A percentile compares a stretch with the other conserved stretches of the same genome.
phyloP scores from a whole-genome alignment of 805 yeast genomes.

The Kuraishia capsulata region DNA sequence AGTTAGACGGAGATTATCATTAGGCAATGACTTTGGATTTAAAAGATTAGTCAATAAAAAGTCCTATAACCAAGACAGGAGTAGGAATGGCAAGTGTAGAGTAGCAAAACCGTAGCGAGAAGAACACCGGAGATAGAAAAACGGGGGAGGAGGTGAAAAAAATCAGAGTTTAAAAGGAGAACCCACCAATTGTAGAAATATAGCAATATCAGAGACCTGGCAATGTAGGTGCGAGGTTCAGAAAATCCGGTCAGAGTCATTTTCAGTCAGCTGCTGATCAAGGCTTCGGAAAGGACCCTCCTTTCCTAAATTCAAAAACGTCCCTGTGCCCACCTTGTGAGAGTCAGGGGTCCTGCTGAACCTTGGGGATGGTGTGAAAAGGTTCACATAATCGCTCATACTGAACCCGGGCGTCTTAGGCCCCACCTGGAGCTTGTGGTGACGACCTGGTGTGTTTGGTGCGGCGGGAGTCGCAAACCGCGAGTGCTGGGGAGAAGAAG shows the following conservation, averaged over 20 bases:
- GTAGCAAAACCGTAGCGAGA: too few relatives aligned
- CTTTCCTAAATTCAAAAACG: not conserved
- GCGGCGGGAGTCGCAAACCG: constrained; percentile 22
- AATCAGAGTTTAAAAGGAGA: too few relatives aligned
- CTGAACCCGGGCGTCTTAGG: constrained; percentile 60
- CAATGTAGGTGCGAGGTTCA: too few relatives aligned
- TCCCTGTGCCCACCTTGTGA: not conserved
- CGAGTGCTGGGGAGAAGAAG: constrained; percentile 4
- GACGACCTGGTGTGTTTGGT: constrained; percentile 9
- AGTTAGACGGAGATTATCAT: too few relatives aligned
- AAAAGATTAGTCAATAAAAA: too few relatives aligned
- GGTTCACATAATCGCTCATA: constrained; percentile 74
- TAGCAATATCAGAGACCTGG: too few relatives aligned
- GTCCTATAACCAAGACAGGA: too few relatives aligned
- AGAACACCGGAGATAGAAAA: too few relatives aligned
- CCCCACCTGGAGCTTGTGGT: constrained; percentile 11
- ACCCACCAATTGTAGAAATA: too few relatives aligned
- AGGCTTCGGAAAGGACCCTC: not conserved
- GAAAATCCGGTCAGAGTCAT: not conserved
- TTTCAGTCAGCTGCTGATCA: not conserved
- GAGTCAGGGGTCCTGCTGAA: constrained; percentile 26
- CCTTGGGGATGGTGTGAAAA: constrained; percentile 67
- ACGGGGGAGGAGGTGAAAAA: too few relatives aligned
- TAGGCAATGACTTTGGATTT: too few relatives aligned
- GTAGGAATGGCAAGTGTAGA: too few relatives aligned